phyloP scores from a whole-genome alignment of 2,329 filamentous ascomycete species.

The Sporothrix curviconia region DNA sequence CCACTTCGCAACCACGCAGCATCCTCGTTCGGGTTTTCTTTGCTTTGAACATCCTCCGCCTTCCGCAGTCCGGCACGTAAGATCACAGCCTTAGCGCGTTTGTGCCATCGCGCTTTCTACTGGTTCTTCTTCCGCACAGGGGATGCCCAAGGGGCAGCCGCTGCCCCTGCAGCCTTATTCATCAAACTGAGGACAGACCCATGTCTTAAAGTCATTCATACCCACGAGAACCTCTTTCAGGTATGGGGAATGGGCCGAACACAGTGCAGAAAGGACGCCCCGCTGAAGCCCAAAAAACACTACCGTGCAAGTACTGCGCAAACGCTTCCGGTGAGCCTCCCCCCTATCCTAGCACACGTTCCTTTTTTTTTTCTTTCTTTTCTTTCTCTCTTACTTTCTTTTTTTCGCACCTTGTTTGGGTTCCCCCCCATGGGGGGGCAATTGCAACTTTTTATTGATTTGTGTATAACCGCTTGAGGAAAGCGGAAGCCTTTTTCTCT shows the following conservation, averaged over 20 bases:
- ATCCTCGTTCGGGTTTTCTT: neutral
- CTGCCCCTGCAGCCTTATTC: no score
- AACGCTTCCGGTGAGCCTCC: slow-evolving; percentile 51
- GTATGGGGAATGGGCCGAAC: slow-evolving; percentile 35
- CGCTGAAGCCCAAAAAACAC: slow-evolving; percentile 55
- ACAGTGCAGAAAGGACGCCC: slow-evolving; percentile 45
- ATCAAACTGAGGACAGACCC: neutral
- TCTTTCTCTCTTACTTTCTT: neutral
- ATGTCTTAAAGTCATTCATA: slow-evolving; percentile 31
- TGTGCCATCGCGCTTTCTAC: neutral
- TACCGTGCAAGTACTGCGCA: slow-evolving; percentile 58
- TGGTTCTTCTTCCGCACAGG: neutral
- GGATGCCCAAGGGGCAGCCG: no score
- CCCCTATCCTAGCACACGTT: neutral
- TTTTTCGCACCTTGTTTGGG: neutral
- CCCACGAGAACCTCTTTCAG: slow-evolving; percentile 42
- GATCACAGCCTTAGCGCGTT: neutral
- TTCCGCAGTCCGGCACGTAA: neutral
- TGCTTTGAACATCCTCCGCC: neutral
- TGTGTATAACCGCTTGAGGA: no score
- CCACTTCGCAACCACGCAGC: neutral
- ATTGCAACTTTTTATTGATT: no score
- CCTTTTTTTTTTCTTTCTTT: neutral
- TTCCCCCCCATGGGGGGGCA: neutral
- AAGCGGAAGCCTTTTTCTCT: slow-evolving; percentile 16